Conservation (phyloP, 2,329 filamentous ascomycete species). For the Scytalidium sp. region DNA sequence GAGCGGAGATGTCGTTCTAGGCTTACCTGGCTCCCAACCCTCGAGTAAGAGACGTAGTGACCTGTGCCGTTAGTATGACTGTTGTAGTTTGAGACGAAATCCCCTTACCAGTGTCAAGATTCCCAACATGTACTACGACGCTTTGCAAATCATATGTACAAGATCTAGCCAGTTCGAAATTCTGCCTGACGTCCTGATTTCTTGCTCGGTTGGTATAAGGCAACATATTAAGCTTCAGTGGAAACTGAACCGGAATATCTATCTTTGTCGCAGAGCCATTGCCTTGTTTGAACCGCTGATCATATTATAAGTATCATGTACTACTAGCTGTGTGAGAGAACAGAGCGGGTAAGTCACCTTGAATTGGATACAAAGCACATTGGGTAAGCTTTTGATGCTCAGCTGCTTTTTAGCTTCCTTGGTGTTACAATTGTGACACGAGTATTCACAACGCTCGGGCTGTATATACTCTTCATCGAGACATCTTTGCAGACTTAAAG, state of each 20-base stretch:
- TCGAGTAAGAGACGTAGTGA: conserved; percentile 87
- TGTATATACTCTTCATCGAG: conserved; percentile 84
- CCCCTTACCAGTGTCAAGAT: conserved; percentile 70
- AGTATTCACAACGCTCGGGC: conserved; percentile 85
- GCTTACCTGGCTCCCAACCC: conserved; percentile 68
- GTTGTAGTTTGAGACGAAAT: neutral
- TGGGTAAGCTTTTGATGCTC: conserved; percentile 79
- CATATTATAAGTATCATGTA: no score
- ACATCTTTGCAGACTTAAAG: conserved; percentile 66
- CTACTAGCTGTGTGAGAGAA: neutral
- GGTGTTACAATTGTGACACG: conserved; percentile 74
- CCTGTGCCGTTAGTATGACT: conserved; percentile 36
- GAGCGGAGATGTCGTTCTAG: neutral
- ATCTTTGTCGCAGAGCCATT: conserved; percentile 79
- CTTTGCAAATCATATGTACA: conserved; percentile 85
- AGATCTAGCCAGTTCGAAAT: conserved; percentile 55
- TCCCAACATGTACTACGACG: conserved; percentile 90
- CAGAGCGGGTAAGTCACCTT: conserved; percentile 58
- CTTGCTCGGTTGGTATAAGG: conserved; percentile 76
- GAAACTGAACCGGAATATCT: conserved; percentile 81
- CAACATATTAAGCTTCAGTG: conserved; percentile 82
- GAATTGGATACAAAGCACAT: conserved; percentile 86
- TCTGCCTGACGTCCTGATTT: conserved; percentile 45
- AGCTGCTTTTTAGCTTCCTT: conserved; percentile 83
- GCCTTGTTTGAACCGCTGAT: conserved; percentile 70